phyloP scores from a whole-genome alignment of 257 asterid genomes.

The Petunia secreta region DNA sequence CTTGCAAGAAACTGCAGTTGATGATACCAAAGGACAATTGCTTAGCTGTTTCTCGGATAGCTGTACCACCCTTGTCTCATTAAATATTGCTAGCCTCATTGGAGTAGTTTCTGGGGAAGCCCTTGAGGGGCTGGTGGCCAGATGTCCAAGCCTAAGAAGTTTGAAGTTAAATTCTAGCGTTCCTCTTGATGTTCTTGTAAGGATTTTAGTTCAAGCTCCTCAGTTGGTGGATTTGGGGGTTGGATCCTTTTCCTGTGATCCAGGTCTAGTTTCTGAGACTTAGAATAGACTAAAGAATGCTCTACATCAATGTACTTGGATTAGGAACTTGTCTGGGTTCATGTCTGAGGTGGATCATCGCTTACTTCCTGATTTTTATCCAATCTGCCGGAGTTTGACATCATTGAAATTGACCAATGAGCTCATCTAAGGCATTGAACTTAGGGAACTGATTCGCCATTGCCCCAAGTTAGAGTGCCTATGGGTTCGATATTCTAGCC shows the following conservation, averaged over 20 bases:
- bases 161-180: conserved; percentile 70
- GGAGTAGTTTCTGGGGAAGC: conserved; percentile 75
- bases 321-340: conserved; percentile 85
- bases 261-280: conserved; percentile 57
- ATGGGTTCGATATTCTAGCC: conserved; percentile 57
- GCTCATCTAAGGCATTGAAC: conserved; percentile 56
- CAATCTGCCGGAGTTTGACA: conserved; percentile 61
- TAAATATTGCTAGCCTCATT: conserved; percentile 82
- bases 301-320: conserved; percentile 49
- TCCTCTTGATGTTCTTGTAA: conserved; percentile 64
- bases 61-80: conserved; percentile 69
- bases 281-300: conserved; percentile 45
- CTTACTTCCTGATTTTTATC: conserved; percentile 62
- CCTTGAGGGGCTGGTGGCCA: conserved; percentile 72
- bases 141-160: conserved; percentile 61
- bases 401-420: conserved; percentile 82
- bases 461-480: conserved; percentile 70
- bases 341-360: conserved; percentile 56
- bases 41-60: conserved; percentile 77
- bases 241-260: conserved; percentile 62
- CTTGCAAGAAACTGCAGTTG: conserved; percentile 82
- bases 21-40: conserved; percentile 82
- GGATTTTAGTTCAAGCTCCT: conserved; percentile 67
- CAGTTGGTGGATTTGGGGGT: conserved; percentile 71
- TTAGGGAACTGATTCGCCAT: conserved; percentile 61